Evolutionary conservation across 2,329 filamentous ascomycete species (phyloP), one percentile per base, ranked within the genome.

Genomic region (Cladophialophora exuberans): DNA sequence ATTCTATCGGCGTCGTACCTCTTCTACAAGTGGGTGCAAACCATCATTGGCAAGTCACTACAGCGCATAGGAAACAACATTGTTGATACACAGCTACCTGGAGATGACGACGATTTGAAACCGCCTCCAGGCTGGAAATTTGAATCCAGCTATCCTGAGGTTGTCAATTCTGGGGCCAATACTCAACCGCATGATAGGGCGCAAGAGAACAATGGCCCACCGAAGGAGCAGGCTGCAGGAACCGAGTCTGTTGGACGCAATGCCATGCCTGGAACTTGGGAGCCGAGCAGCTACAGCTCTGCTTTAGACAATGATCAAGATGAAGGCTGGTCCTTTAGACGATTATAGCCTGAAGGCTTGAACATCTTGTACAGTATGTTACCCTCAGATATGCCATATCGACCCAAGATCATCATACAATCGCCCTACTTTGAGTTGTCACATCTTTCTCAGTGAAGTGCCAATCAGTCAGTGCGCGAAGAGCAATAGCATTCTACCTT

Each of bases 1-100:
- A 83, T 94, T 18, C 28, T 57, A 10, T 62, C 62, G 18, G 62
- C 62, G 15, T 61, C 62, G 26, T 63, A 57, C 36, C 52, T 65
- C 45, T 65, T 63, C 51, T 65, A 65, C 25, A 48, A 60, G 48
- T 63, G 57, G 59, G 61, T 63, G 9, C 59, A 65, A 45, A 52
- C 55, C 2, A 61, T 65, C 33, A 57, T 65, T 23, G 47, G 54
- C 44, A 55, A 52, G 26, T 56, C 57, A 28, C 58, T 65, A 33
- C 57, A 60, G 38, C 44, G 56, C 6, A 63, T 65, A 17, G 62
- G 61, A 13, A 65, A 65, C 57, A 63, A 63, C 41, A 63, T 65
- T 43, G 62, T 65, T 25, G 60, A 65, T 41, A 65, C 62, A n/a
- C 59, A 62, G 33, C 41, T 65, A 13, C 58, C 63, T 10, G 62